These are phyloP conservation scores for Nematocida ausubeli DNA, from an alignment of 371 early-diverging fungal genomes.

Conservation along the genomic window DNA sequence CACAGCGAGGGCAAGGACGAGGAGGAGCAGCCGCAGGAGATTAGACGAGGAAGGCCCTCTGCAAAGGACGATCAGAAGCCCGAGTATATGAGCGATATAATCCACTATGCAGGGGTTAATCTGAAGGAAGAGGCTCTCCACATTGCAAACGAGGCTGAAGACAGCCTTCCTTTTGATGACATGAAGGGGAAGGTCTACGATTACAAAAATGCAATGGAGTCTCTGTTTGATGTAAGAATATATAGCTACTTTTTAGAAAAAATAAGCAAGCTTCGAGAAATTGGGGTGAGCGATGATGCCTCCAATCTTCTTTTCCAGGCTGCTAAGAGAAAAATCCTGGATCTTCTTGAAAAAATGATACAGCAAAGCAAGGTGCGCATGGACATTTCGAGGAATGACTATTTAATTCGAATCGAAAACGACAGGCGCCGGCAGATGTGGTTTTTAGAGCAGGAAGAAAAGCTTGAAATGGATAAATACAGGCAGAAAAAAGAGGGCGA, in stretches of 20 bases:
- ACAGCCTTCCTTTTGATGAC: constrained; percentile 57
- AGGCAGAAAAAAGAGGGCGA: constrained; percentile 63
- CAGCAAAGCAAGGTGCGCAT: constrained; percentile 63
- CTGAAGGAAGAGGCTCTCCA: constrained; percentile 68
- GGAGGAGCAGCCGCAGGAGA: not conserved
- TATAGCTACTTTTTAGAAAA: constrained; percentile 64
- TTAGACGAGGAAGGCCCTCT: constrained; percentile 39
- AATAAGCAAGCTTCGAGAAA: constrained; percentile 53
- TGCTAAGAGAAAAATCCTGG: constrained; percentile 65
- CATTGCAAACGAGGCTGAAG: constrained; percentile 58
- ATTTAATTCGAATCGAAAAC: constrained; percentile 65
- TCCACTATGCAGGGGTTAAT: constrained; percentile 68
- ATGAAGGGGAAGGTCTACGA: constrained; percentile 56
- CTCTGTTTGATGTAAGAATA: constrained; percentile 61
- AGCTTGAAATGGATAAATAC: constrained; percentile 64
- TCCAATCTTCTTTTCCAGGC: constrained; percentile 62
- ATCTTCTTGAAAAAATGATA: constrained; percentile 66
- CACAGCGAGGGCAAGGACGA: constrained; percentile 17
- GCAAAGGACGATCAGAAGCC: constrained; percentile 65
- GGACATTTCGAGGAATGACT: constrained; percentile 56
- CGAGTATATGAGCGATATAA: constrained; percentile 68
- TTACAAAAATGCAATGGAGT: constrained; percentile 46
- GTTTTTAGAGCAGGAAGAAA: constrained; percentile 68
- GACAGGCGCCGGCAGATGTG: constrained; percentile 68
- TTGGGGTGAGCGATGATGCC: constrained; percentile 60